Percentiles rank a stretch among this genome's conserved stretches.
Evolutionary conservation across 768 basidiomycete genomes (phyloP).

Genomic region (Amanita pallidorosea): DNA sequence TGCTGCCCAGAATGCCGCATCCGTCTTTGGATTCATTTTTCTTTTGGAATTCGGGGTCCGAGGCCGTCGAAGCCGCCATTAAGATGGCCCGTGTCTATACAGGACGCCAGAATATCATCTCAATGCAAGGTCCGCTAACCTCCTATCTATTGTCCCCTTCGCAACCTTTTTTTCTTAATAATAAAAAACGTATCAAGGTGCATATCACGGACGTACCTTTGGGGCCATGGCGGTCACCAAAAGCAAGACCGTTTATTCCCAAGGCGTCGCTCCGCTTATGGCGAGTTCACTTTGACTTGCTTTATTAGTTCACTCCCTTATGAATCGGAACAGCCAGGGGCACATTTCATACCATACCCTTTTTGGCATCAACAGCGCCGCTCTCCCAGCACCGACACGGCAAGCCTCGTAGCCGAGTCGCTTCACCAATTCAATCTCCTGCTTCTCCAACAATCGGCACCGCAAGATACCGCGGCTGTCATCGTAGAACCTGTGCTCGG

Average conservation of each 20-base stretch:
- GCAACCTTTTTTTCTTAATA: neutral
- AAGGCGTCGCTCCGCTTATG: slow-evolving; percentile 75
- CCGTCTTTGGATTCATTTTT: slow-evolving; percentile 90
- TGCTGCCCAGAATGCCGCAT: slow-evolving; percentile 86
- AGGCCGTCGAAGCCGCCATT: slow-evolving; percentile 83
- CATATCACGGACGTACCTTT: slow-evolving; percentile 88
- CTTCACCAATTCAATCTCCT: slow-evolving; percentile 78
- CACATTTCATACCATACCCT: slow-evolving; percentile 74
- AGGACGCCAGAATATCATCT: slow-evolving; percentile 77
- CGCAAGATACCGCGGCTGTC: slow-evolving; percentile 86
- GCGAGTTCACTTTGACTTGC: slow-evolving; percentile 25
- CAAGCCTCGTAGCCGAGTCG: slow-evolving; percentile 48
- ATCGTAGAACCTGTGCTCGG: slow-evolving; percentile 89
- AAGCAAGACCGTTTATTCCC: slow-evolving; percentile 86
- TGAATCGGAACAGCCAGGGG: slow-evolving; percentile 52
- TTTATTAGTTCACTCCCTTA: neutral
- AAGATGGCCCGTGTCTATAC: slow-evolving; percentile 81
- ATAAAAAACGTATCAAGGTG: slow-evolving; percentile 29
- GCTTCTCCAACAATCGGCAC: slow-evolving; percentile 65
- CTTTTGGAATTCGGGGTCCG: slow-evolving; percentile 95
- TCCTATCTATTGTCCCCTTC: neutral
- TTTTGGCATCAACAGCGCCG: slow-evolving; percentile 85
- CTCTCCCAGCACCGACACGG: slow-evolving; percentile 39
- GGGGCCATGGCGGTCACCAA: slow-evolving; percentile 92
- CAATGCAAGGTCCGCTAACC: slow-evolving; percentile 59